Evolutionary conservation across 768 basidiomycete species (phyloP), one percentile per base, ranked within the genome.

Genomic region (Rhodotorula taiwanensis): DNA sequence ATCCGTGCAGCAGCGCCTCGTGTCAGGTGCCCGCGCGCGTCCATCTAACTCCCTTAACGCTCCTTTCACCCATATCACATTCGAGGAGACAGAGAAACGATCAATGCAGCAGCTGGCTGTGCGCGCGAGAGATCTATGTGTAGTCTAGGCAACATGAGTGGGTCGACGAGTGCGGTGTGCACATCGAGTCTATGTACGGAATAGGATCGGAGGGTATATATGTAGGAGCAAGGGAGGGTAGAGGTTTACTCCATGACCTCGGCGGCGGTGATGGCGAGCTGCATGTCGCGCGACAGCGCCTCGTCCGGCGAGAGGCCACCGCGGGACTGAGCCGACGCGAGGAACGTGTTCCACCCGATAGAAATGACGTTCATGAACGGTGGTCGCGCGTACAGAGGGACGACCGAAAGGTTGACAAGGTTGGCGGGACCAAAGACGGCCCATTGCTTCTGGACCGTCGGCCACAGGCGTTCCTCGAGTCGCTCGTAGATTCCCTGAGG

Each of bases 361-460:
- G 31, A 51, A 44, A 72, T 33, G 23, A 70, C 16, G 56, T 71
- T 71, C 58, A 71, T 66, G 52, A 73, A 66, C 2, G 70, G 70
- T 9, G 72, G 72, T 1, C 72, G 59, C 4, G 66, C 70, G 52
- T 71, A 71, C 3, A 71, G 43, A 13, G 72, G 72, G 2, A 73
- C 50, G 27, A 70, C 23, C 18, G 31, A 43, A 16, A 59, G 52
- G 52, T 50, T 58, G 50, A 53, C 43, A 21, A 52, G 27, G 31
- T 52, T 41, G 6, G n/a, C 28, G 4, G 48, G 66, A 10, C 50
- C 55, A 52, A 58, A 59, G 9, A 65, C 39, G 9, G 31, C 50
- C 47, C 49, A 58, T 33, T 64, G 67, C 48, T 58, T 53, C 36
- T 43, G 45, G 6, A 66, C 53, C 21, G 64, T 66, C 11, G 52